Evolutionary conservation across 805 yeast species (phyloP).

Genomic region (Candida coquimbonensis): DNA sequence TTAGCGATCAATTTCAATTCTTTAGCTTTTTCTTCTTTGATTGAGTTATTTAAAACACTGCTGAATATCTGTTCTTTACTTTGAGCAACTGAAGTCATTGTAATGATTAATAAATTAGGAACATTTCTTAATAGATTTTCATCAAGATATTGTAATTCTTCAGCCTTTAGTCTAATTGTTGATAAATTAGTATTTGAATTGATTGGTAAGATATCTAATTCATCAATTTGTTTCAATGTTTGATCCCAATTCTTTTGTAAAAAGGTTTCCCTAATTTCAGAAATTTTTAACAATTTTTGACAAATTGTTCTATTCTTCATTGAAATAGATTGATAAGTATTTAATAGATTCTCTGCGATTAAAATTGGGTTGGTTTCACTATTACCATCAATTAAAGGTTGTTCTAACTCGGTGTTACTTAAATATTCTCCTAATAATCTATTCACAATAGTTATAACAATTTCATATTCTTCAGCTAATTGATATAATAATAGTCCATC

Average conservation of each 20-base stretch:
- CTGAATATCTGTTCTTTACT: conserved; percentile 35
- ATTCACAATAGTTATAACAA: conserved; percentile 70
- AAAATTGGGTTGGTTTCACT: conserved; percentile 36
- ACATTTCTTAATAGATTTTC: conserved; percentile 71
- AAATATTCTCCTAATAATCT: conserved; percentile 72
- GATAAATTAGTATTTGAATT: conserved; percentile 23
- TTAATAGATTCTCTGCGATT: conserved; percentile 30
- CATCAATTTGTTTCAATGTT: conserved; percentile 48
- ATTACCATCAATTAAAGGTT: conserved; percentile 35
- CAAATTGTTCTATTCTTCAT: conserved; percentile 62
- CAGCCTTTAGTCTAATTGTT: conserved; percentile 56
- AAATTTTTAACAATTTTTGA: conserved; percentile 54
- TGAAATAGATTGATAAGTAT: conserved; percentile 52
- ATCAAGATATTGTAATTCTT: conserved; percentile 56
- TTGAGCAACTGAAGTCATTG: conserved; percentile 70
- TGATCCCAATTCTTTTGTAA: conserved; percentile 51
- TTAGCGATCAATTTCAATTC: conserved; percentile 60
- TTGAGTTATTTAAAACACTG: conserved; percentile 37
- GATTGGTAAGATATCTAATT: conserved; percentile 62
- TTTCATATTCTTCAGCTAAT: conserved; percentile 79
- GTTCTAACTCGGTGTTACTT: conserved; percentile 61
- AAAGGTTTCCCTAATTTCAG: conserved; percentile 57
- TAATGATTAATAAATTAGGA: conserved; percentile 72
- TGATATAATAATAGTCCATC: conserved; percentile 86
- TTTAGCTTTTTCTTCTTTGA: conserved; percentile 46